Conservation (phyloP, 305 asterid genomes). For the Striga hermonthica region DNA sequence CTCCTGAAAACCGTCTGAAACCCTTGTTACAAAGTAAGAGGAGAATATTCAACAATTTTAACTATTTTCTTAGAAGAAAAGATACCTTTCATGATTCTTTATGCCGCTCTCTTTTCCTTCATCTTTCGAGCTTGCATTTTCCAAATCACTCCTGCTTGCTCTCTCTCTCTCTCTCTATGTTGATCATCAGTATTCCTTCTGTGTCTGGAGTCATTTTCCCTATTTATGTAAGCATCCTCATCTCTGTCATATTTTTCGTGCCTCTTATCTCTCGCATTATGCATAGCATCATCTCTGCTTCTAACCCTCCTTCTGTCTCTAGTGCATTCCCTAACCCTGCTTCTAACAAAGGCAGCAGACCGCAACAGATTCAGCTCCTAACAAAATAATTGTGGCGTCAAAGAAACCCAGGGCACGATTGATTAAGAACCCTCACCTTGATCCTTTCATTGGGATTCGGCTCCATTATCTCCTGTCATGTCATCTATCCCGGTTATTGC, state of each 20-base stretch:
- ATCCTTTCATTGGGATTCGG: conserved; percentile 37
- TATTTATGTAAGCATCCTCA: conserved; percentile 47
- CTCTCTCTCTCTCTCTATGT: conserved; percentile 48
- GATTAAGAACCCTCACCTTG: not conserved
- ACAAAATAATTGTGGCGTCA: too few relatives aligned
- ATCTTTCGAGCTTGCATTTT: conserved; percentile 35
- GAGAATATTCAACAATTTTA: conserved; percentile 18
- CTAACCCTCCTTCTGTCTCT: conserved; percentile 51
- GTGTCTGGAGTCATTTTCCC: conserved; percentile 48
- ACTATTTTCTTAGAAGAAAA: conserved; percentile 25
- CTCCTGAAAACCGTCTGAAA: too few relatives aligned
- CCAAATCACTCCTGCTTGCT: conserved; percentile 37
- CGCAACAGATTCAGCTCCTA: too few relatives aligned
- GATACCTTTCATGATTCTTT: conserved; percentile 53
- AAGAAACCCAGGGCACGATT: too few relatives aligned
- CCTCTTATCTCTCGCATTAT: conserved; percentile 49
- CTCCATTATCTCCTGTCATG: conserved; percentile 92
- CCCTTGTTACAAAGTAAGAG: too few relatives aligned
- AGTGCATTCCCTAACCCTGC: conserved; percentile 42
- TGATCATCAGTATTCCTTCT: conserved; percentile 50
- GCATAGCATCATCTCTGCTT: conserved; percentile 49
- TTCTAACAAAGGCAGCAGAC: conserved; percentile 12
- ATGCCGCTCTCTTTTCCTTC: conserved; percentile 34
- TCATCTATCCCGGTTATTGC: conserved; percentile 85
- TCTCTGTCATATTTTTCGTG: conserved; percentile 42